Base-by-base conservation (phyloP, 2,329 filamentous ascomycete genomes). In the Paraphaeosphaeria minitans region DNA sequence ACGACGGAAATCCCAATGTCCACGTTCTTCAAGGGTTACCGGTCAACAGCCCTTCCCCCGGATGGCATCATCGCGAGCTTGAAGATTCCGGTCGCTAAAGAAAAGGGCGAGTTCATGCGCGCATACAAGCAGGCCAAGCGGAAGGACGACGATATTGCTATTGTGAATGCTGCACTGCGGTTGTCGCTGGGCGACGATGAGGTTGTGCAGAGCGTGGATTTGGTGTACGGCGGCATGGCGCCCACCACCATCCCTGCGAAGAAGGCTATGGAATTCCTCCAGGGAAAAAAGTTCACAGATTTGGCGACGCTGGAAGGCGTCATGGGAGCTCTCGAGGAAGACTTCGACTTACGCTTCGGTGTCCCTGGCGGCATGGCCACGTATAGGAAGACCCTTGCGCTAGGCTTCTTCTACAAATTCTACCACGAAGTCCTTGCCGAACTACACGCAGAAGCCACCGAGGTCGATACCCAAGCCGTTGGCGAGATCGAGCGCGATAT, bases 281-380 rank as follows among this genome's bases (percentile, higher is more conserved):
- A 87, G 2, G 94, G 93, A 50, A 94, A 91, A 78, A 88, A 84
- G 51, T 89, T 96, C 66, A 89, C 91, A 0, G 89, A 96, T 63
- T 85, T 92, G 1, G 85, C 89, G 56, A 97, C 93, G 0, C 82
- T 98, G 0, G 94, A 99, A 76, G 93, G 91, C 1, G 86, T 89
- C 6, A 97, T 98, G 92, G 90, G 87, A 66, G 90, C 92, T 0
- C 81, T 99, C n/a, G 93, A 92, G 63, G 83, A 86, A 53, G 95
- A 98, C 71, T 99, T 99, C 70, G 87, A 96, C 73, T 83, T 99
- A 31, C 84, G 86, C 4, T 98, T 96, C 69, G 89, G 93, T 54
- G 95, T 99, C 0, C 95, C 94, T 0, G 95, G 95, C 65, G 95
- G 95, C 39, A 99, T 99, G 95, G 94, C 95, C 0, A 96, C 93